Evolutionary conservation across 2,329 filamentous ascomycete genomes (phyloP).

Genomic region (Calonectria multiphialidica): DNA sequence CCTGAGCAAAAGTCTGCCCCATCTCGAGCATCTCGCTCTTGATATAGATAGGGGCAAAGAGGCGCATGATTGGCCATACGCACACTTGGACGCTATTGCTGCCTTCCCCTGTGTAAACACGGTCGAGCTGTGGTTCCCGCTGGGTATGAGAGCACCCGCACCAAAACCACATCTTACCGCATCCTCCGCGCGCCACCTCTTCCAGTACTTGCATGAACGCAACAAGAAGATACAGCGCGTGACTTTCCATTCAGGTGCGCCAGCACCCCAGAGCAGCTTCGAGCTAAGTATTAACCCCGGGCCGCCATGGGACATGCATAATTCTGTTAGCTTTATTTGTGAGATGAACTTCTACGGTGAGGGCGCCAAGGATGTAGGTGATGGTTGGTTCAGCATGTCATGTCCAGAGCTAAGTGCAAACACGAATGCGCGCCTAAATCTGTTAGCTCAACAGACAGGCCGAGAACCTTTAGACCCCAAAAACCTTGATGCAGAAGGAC

Average conservation of each 20-base stretch:
- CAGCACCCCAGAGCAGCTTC: no score
- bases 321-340: conserved; percentile 13
- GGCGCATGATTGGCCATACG: conserved; percentile 13
- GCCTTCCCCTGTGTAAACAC: conserved; percentile 8
- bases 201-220: conserved; percentile 1
- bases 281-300: not conserved
- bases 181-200: conserved; percentile 4
- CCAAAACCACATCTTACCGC: conserved; percentile 7
- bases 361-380: not conserved
- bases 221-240: conserved; percentile 17
- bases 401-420: conserved; percentile 3
- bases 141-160: not conserved
- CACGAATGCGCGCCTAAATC: conserved; percentile 11
- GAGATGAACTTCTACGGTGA: not conserved
- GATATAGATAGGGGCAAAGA: not conserved
- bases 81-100: conserved; percentile 11
- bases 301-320: conserved; percentile 6
- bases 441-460: not conserved
- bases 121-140: conserved; percentile 16
- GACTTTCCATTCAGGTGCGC: conserved; percentile 11
- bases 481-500: not conserved
- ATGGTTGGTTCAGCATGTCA: not conserved
- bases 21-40: conserved; percentile 14
- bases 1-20: not conserved
- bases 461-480: not conserved